Percentiles rank a stretch among this genome's conserved stretches.
These are phyloP conservation scores for Tremella mesenterica DNA, from an alignment of 768 basidiomycete species.

Conservation along the genomic window DNA sequence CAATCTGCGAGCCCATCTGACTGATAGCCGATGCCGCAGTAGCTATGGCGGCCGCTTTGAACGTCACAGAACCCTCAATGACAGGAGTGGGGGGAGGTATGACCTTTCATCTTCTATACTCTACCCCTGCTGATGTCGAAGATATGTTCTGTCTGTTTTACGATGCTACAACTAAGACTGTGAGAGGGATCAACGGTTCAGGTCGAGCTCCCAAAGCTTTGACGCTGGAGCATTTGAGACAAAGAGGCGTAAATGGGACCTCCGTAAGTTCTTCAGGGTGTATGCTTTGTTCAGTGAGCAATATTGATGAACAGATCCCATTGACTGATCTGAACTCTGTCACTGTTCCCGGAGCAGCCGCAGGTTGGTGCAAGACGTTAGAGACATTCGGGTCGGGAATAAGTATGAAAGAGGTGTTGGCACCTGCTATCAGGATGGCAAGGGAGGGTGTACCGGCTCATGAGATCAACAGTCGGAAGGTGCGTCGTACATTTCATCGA, in stretches of 20 bases:
- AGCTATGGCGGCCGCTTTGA: conserved; percentile 82
- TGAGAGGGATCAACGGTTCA: conserved; percentile 86
- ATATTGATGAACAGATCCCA: conserved; percentile 53
- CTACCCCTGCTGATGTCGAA: neutral
- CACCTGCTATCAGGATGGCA: conserved; percentile 81
- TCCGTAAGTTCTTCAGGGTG: conserved; percentile 13
- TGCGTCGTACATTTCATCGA: conserved; percentile 44
- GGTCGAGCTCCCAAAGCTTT: conserved; percentile 76
- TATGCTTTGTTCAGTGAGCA: neutral
- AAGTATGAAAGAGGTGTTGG: conserved; percentile 62
- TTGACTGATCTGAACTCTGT: conserved; percentile 76
- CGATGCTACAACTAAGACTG: conserved; percentile 67
- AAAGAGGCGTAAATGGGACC: conserved; percentile 59
- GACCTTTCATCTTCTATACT: neutral
- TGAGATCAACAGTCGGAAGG: conserved; percentile 61
- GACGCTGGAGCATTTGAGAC: conserved; percentile 61
- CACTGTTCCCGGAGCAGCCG: conserved; percentile 66
- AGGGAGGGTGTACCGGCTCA: conserved; percentile 90
- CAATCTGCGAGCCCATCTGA: neutral
- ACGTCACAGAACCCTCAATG: conserved; percentile 77
- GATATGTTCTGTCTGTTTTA: conserved; percentile 76
- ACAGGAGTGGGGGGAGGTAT: conserved; percentile 45
- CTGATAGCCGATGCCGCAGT: conserved; percentile 86
- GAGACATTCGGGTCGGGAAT: conserved; percentile 70
- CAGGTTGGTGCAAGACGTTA: conserved; percentile 88